phyloP scores from a whole-genome alignment of 441 rosid species.

The Adansonia madagascariensis region DNA sequence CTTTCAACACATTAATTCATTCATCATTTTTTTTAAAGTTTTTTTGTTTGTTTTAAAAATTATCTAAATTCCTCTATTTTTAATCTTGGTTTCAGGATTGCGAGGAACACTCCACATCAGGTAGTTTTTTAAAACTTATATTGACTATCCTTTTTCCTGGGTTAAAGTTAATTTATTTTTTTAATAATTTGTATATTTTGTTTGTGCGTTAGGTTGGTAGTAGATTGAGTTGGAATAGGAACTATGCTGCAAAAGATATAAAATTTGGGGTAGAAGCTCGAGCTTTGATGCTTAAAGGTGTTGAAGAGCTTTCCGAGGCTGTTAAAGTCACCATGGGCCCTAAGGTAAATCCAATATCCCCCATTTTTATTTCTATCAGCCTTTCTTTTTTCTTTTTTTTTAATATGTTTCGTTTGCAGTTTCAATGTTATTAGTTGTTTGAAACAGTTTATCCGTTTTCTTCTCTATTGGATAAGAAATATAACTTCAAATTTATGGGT shows the following conservation, averaged over 20 bases:
- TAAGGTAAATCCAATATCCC: constrained; percentile 49
- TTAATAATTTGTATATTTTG: background rate
- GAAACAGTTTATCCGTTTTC: background rate
- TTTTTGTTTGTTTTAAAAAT: background rate
- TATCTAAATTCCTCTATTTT: background rate
- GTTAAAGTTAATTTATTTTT: background rate
- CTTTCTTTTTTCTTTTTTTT: background rate
- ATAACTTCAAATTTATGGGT: background rate
- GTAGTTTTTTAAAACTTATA: constrained; percentile 34
- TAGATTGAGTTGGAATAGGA: constrained; percentile 63
- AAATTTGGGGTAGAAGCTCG: constrained; percentile 88
- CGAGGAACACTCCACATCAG: constrained; percentile 54
- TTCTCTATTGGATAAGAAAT: background rate
- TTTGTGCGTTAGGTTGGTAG: constrained; percentile 65
- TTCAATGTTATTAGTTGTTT: background rate
- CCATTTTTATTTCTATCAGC: background rate
- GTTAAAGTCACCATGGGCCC: constrained; percentile 95
- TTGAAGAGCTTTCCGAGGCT: constrained; percentile 87
- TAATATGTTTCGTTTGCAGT: too few relatives aligned
- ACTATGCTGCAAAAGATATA: constrained; percentile 77
- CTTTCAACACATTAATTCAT: background rate
- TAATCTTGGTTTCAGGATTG: constrained; percentile 41
- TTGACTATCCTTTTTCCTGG: background rate
- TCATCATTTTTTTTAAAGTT: background rate
- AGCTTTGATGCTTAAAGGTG: constrained; percentile 83